Base-by-base conservation (phyloP, 768 basidiomycete genomes). In the Pleurotus platypus region DNA sequence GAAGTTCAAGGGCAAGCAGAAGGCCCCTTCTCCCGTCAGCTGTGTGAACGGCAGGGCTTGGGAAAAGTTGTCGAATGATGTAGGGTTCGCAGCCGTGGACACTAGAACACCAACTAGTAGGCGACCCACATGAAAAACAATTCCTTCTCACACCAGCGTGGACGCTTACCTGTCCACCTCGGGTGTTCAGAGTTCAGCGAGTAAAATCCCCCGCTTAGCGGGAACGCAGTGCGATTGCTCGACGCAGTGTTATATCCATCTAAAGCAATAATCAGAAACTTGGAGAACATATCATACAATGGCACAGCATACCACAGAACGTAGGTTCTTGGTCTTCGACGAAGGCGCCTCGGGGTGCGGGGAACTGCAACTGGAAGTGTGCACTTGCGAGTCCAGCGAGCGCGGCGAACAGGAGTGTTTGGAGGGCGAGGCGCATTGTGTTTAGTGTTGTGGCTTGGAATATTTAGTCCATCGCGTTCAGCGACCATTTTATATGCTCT, bases 341-440 rank as follows among this genome's bases (percentile, higher is more conserved):
- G 67, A 94, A 94, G 0, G 62, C 66, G 1, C 92, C 93, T 47
- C 92, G 78, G 9, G 90, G 85, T 0, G 75, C 61, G 15, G 92
- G 93, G 68, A 82, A 93, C 63, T 86, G 80, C 43, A 94, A 75
- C 62, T 88, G 86, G 72, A 94, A 94, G 70, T 95, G 92, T 6
- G 90, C 91, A 48, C 72, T 74, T 27, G 75, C 84, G 42, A 72
- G 67, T 35, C 78, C 64, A 12, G 73, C 70, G 20, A 81, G 67
- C 37, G 68, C 63, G 38, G 70, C 64, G 24, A 82, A 56, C 57
- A 80, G 35, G 57, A 71, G 40, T 46, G 76, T 35, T 11, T 35
- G 47, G 57, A 70, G 58, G 26, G 72, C 20, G 62, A 74, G 60
- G 58, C 58, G 67, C 77, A 80, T 79, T 16, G 51, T 22, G 15